Evolutionary conservation across 2,329 filamentous ascomycete species (phyloP).

Genomic region (Penicillium frequentans): DNA sequence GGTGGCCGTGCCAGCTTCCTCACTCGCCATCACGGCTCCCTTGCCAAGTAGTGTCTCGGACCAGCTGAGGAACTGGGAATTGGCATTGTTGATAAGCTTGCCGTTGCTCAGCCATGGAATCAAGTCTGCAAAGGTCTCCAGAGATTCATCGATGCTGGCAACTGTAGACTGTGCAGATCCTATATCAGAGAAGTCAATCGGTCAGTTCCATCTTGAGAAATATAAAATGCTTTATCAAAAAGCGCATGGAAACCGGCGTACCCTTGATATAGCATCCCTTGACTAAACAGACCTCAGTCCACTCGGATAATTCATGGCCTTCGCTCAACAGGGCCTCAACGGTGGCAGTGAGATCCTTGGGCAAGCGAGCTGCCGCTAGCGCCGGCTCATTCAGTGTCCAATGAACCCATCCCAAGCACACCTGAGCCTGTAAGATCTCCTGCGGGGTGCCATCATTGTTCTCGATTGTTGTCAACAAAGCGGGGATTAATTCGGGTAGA

Average conservation of each 20-base stretch:
- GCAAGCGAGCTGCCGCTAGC: conserved; percentile 61
- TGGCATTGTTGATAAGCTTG: conserved; percentile 43
- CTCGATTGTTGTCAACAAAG: conserved; percentile 55
- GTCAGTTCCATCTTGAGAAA: not conserved
- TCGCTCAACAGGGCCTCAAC: conserved; percentile 54
- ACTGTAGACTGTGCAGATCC: conserved; percentile 49
- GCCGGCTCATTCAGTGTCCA: conserved; percentile 72
- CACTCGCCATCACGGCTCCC: conserved; percentile 67
- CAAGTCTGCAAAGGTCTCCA: conserved; percentile 66
- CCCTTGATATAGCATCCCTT: conserved; percentile 79
- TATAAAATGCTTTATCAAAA: not conserved
- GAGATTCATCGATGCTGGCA: conserved; percentile 54
- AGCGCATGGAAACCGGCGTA: conserved; percentile 35
- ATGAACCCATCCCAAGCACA: conserved; percentile 82
- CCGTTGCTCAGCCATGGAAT: conserved; percentile 58
- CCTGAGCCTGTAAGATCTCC: conserved; percentile 72
- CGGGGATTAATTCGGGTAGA: conserved; percentile 41
- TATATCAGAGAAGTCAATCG: conserved; percentile 19
- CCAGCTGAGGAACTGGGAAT: conserved; percentile 72
- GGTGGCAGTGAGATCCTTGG: conserved; percentile 60
- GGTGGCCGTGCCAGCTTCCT: conserved; percentile 41
- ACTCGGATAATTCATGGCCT: conserved; percentile 61
- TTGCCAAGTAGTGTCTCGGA: conserved; percentile 75
- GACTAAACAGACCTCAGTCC: conserved; percentile 79
- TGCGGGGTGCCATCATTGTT: conserved; percentile 54